Conservation (phyloP, 306 rosid species). For the Argentina anserina region DNA sequence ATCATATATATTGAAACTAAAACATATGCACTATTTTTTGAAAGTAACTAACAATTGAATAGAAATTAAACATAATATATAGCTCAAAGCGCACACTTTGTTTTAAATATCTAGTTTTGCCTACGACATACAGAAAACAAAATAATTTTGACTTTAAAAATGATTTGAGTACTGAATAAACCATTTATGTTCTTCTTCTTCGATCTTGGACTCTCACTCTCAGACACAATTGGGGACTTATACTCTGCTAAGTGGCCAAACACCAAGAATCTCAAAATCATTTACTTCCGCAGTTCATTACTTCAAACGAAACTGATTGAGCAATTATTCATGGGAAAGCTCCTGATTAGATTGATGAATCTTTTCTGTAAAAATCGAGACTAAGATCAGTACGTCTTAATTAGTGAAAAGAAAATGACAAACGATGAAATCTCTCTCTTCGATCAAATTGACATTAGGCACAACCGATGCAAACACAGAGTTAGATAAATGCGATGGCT, state of each 20-base stretch:
- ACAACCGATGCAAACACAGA: background rate
- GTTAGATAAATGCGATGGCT: background rate
- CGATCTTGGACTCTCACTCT: constrained; percentile 6
- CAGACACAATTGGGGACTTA: background rate
- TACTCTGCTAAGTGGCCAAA: constrained; percentile 1
- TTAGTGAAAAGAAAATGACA: background rate
- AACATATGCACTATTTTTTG: background rate
- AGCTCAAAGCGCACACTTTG: background rate
- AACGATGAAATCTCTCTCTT: background rate
- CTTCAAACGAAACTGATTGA: background rate
- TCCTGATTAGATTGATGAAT: no score
- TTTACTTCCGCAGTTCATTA: constrained; percentile 22
- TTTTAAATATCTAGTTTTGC: background rate
- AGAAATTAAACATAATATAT: background rate
- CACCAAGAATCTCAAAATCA: constrained; percentile 21
- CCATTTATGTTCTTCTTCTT: background rate
- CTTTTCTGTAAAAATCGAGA: background rate
- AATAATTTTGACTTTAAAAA: background rate
- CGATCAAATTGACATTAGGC: background rate
- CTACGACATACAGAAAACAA: background rate
- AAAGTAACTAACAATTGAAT: background rate
- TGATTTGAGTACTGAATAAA: background rate
- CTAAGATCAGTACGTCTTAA: constrained; percentile 4
- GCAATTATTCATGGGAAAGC: background rate
- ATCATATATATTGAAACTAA: background rate